Evolutionary conservation across 2,329 filamentous ascomycete species (phyloP).

Genomic region (Leptodontidium sp.): DNA sequence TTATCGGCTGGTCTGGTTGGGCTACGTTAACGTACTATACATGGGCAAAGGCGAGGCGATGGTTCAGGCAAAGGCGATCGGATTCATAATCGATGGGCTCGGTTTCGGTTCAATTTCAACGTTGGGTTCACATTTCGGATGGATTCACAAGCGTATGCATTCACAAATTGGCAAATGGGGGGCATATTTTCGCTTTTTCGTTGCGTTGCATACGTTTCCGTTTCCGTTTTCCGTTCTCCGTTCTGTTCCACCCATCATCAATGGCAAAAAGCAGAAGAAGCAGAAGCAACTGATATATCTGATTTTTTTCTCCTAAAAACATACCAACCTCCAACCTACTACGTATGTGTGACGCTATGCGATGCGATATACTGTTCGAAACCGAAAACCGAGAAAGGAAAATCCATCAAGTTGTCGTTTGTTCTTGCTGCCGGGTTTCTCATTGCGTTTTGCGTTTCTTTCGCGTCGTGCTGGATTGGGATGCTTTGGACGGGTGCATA

Average conservation of each 20-base stretch:
- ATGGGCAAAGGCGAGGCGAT: slow-evolving; percentile 9
- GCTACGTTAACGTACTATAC: slow-evolving; percentile 37
- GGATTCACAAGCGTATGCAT: not conserved
- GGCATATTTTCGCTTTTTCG: not conserved
- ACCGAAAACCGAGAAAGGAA: slow-evolving; percentile 21
- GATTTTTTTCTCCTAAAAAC: not conserved
- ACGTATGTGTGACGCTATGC: slow-evolving; percentile 15
- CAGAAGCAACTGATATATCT: slow-evolving; percentile 3
- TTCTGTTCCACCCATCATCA: slow-evolving; percentile 9
- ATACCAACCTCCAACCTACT: slow-evolving; percentile 2
- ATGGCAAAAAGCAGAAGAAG: not conserved
- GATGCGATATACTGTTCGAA: slow-evolving; percentile 5
- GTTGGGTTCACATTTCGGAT: slow-evolving; percentile 5
- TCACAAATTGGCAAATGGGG: slow-evolving; percentile 9
- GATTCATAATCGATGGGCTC: slow-evolving; percentile 29
- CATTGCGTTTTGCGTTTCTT: not conserved
- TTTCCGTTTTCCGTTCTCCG: not conserved
- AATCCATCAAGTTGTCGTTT: slow-evolving; percentile 23
- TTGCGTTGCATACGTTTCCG: slow-evolving; percentile 25
- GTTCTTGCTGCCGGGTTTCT: slow-evolving; percentile 10
- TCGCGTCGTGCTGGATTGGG: slow-evolving; percentile 15
- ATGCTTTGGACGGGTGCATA: slow-evolving; percentile 40
- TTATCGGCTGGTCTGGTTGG: slow-evolving; percentile 35
- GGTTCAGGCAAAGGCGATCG: slow-evolving; percentile 11
- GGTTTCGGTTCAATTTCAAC: slow-evolving; percentile 18